Base-by-base conservation (phyloP, 345 rosid species). In the Rhodomyrtus tomentosa region DNA sequence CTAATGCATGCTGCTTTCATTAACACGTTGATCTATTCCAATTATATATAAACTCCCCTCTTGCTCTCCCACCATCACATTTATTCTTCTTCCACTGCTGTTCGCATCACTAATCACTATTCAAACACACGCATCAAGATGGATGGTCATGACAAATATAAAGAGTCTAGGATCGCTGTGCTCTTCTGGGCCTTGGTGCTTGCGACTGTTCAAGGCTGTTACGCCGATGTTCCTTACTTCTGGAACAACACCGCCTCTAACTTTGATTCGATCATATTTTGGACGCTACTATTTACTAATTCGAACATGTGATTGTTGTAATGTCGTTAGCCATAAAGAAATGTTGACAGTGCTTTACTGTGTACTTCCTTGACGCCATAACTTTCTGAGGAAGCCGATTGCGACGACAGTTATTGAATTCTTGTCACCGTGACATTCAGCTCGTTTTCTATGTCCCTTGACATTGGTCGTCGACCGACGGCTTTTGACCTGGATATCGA, bases 381-480 rank as follows among this genome's bases (percentile, higher is more conserved):
- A 0, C 36, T 27, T n/a, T 58, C 1, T 27, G 68, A 82, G 42
- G 9, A 42, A 9, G 50, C 50, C 3, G 49, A 18, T 55, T 50
- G 29, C 52, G 83, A 29, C 52, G 32, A 27, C 12, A 8, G 22
- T 14, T 15, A 38, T 38, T 59, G 42, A 36, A 58, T 21, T 22
- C n/a, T 48, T 54, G 51, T 24, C 45, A 32, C 25, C 10, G 9
- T 52, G 52, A 40, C 50, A 50, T 89, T 87, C 93, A 95, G 98
- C 88, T 92, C 91, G 92, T 95, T 92, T 83, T 91, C 92, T 55
- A 93, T 91, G 85, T 81, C 89, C 20, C 82, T 96, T 12, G 29
- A 85, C 79, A 91, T 95, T 29, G 99, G 99, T 74, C 87, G 90
- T 79, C 98, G 95, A 53, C 93, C 97, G 11, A 95, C 93, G 92